Conservation (phyloP, 495 filamentous ascomycete species). For the Filosporella fistucella region DNA sequence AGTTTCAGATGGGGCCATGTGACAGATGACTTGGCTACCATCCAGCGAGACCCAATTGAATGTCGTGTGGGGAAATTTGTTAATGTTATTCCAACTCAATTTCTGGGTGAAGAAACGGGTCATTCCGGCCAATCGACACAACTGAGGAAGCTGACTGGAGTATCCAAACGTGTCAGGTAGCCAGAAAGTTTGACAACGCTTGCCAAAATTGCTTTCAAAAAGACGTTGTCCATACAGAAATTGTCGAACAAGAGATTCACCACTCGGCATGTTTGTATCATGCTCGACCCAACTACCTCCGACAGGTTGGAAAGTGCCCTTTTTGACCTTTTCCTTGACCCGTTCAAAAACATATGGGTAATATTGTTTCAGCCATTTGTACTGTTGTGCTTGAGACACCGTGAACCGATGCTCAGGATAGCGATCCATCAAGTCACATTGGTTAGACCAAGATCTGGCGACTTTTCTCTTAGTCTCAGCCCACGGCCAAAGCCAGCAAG, state of each 20-base stretch:
- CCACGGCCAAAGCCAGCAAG: constrained; percentile 97
- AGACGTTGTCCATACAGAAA: constrained; percentile 93
- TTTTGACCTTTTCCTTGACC: constrained; percentile 84
- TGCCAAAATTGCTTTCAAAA: constrained; percentile 90
- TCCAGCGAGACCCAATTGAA: constrained; percentile 97
- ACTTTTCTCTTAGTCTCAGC: constrained; percentile 99
- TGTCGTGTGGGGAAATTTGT: constrained; percentile 96
- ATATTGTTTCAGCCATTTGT: constrained; percentile 89
- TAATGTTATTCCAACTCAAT: constrained; percentile 92
- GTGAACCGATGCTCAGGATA: constrained; percentile 94
- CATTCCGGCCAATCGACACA: constrained; percentile 92
- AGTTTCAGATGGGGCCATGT: constrained; percentile 92
- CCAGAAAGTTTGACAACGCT: constrained; percentile 90
- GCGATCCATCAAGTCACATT: constrained; percentile 88
- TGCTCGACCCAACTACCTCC: constrained; percentile 99
- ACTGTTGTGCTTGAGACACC: constrained; percentile 92
- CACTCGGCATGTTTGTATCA: constrained; percentile 94
- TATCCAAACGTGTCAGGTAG: constrained; percentile 97
- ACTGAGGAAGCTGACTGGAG: constrained; percentile 87
- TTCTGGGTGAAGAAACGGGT: constrained; percentile 96
- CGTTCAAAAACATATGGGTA: constrained; percentile 83
- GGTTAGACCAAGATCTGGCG: constrained; percentile 92
- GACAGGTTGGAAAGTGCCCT: constrained; percentile 88
- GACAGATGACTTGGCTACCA: constrained; percentile 92
- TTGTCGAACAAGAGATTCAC: constrained; percentile 91